These are phyloP conservation scores for Gardenia jasminoides DNA, from an alignment of 257 asterid genomes.

Conservation along the genomic window DNA sequence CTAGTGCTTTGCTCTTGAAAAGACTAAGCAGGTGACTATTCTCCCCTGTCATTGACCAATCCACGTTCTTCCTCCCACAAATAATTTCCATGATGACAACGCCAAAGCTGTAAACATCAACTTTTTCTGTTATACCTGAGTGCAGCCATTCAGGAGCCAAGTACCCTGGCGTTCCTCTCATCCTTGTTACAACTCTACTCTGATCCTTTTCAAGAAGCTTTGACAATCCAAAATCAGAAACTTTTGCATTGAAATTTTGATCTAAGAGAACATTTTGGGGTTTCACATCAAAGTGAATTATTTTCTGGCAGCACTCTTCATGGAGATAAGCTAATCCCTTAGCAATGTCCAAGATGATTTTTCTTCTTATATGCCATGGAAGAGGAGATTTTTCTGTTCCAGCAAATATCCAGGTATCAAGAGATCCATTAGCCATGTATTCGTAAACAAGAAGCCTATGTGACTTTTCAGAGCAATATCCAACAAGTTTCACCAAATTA, in stretches of 20 bases:
- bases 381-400: neutral
- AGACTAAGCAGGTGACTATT: slow-evolving; percentile 15
- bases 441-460: slow-evolving; percentile 25
- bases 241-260: slow-evolving; percentile 14
- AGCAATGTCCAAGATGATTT: slow-evolving; percentile 21
- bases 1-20: slow-evolving; percentile 14
- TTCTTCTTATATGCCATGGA: slow-evolving; percentile 16
- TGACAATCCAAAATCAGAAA: slow-evolving; percentile 27
- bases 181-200: slow-evolving; percentile 6
- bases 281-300: slow-evolving; percentile 26
- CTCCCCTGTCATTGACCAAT: slow-evolving; percentile 5
- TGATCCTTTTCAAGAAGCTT: slow-evolving; percentile 18
- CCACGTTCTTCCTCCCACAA: slow-evolving; percentile 25
- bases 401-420: slow-evolving; percentile 19
- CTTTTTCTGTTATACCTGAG: slow-evolving; percentile 18
- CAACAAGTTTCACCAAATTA: slow-evolving; percentile 23
- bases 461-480: slow-evolving; percentile 21
- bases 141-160: slow-evolving; percentile 26
- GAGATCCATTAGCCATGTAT: slow-evolving; percentile 19
- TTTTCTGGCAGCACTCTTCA: slow-evolving; percentile 19
- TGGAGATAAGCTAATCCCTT: slow-evolving; percentile 30
- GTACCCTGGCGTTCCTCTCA: slow-evolving; percentile 34
- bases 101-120: slow-evolving; percentile 28
- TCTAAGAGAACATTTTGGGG: slow-evolving; percentile 27
- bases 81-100: slow-evolving; percentile 22